Percentiles rank a stretch among this genome's conserved stretches.
phyloP scores from a whole-genome alignment of 352 stramenopile genomes.

The Globisporangium ultimum region DNA sequence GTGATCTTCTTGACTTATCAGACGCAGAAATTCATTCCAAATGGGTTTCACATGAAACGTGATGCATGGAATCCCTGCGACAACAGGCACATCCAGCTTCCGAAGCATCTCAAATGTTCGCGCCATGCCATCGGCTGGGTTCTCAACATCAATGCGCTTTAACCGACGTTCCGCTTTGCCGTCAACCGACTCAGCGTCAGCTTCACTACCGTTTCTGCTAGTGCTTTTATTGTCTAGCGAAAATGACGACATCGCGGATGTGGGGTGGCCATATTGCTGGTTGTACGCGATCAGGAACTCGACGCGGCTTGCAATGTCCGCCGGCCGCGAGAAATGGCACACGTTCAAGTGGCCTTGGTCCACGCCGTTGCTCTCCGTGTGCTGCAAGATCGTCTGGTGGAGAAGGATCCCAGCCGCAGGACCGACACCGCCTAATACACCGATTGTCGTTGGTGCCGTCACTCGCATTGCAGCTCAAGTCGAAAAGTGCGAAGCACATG shows the following conservation, averaged over 20 bases:
- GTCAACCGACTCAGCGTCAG: constrained; percentile 3
- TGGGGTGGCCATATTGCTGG: neutral
- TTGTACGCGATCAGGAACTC: constrained; percentile 22
- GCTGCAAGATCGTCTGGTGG: constrained; percentile 49
- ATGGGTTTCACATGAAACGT: constrained; percentile 48
- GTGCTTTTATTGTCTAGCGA: neutral
- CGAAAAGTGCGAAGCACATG: neutral
- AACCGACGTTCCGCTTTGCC: neutral
- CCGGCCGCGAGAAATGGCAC: constrained; percentile 41
- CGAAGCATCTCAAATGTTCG: constrained; percentile 39
- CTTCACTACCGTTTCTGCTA: neutral
- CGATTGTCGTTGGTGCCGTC: constrained; percentile 21
- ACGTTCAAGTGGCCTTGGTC: constrained; percentile 51
- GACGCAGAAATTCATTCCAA: constrained; percentile 33
- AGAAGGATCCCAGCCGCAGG: constrained; percentile 45
- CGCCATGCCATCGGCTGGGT: constrained; percentile 46
- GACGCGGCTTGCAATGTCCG: constrained; percentile 34
- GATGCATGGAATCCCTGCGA: constrained; percentile 44
- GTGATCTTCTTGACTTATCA: neutral
- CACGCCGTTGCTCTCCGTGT: constrained; percentile 39
- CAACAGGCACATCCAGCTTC: constrained; percentile 24
- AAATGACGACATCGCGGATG: neutral
- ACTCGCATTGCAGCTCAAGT: neutral
- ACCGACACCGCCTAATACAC: constrained; percentile 45
- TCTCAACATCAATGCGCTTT: constrained; percentile 17